phyloP scores from a whole-genome alignment of 306 rosid species.

The Lathyrus aphaca region DNA sequence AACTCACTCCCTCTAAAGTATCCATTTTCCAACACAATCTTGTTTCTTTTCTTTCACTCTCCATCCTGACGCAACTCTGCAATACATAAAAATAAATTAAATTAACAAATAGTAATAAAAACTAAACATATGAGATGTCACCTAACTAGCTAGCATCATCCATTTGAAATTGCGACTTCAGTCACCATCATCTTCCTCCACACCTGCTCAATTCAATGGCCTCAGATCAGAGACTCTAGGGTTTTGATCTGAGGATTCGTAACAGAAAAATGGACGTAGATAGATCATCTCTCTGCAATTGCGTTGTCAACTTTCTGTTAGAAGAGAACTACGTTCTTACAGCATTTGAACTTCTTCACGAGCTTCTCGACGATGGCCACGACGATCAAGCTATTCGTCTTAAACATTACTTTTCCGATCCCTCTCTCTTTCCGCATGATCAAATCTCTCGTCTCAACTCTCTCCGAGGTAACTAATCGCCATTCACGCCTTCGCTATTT shows the following conservation, averaged over 20 bases:
- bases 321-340: conserved; percentile 91
- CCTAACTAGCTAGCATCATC: conserved; percentile 10
- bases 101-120: not conserved
- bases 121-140: conserved; percentile 24
- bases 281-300: conserved; percentile 96
- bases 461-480: conserved; percentile 58
- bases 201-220: conserved; percentile 46
- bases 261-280: conserved; percentile 65
- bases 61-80: not conserved
- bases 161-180: conserved; percentile 37
- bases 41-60: not conserved
- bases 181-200: not conserved
- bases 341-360: conserved; percentile 98
- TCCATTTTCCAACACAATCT: not conserved
- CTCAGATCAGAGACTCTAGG: conserved; percentile 37
- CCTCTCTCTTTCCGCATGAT: conserved; percentile 80
- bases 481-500: not conserved
- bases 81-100: not conserved
- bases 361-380: conserved; percentile 94
- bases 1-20: no score
- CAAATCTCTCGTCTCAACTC: conserved; percentile 86
- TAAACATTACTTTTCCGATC: conserved; percentile 75
- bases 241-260: conserved; percentile 38
- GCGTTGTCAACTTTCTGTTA: conserved; percentile 91
- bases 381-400: conserved; percentile 93